These are phyloP conservation scores for Ascomycota sp. DNA, from an alignment of 2,329 filamentous ascomycete genomes.

Conservation along the genomic window DNA sequence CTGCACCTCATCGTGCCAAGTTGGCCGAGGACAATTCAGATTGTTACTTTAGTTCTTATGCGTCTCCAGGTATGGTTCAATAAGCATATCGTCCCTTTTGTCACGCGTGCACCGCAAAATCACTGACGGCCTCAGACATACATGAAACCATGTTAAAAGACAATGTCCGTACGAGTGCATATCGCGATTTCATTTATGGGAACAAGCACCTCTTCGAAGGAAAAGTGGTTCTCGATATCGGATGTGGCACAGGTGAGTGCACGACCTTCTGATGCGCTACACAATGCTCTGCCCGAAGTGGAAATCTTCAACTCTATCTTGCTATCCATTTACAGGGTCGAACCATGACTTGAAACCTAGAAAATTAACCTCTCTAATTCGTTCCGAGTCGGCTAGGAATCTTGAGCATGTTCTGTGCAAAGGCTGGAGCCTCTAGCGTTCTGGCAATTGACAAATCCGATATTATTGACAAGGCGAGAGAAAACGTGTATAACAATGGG, in stretches of 20 bases:
- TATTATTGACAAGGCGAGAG: slow-evolving; percentile 70
- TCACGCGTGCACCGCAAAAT: neutral
- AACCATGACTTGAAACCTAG: no score
- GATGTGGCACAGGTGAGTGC: slow-evolving; percentile 47
- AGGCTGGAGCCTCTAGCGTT: slow-evolving; percentile 68
- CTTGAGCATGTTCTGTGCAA: slow-evolving; percentile 83
- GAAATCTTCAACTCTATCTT: neutral
- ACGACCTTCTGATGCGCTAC: neutral
- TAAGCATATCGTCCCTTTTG: no score
- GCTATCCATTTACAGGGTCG: no score
- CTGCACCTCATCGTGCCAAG: no score
- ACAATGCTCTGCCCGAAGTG: neutral
- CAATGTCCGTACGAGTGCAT: slow-evolving; percentile 67
- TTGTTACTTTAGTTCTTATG: slow-evolving; percentile 41
- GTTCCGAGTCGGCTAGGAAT: slow-evolving; percentile 33
- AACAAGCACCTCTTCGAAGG: slow-evolving; percentile 74
- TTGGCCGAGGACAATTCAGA: slow-evolving; percentile 25
- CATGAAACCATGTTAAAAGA: slow-evolving; percentile 96
- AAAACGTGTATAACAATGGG: slow-evolving; percentile 68
- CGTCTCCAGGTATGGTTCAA: slow-evolving; percentile 32
- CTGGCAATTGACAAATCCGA: slow-evolving; percentile 83
- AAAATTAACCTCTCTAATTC: no score
- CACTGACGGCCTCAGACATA: slow-evolving; percentile 36
- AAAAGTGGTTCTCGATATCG: slow-evolving; percentile 79
- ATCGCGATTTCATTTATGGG: slow-evolving; percentile 85